Evolutionary conservation across 257 asterid genomes (phyloP).

Genomic region (Capsicum chinense): DNA sequence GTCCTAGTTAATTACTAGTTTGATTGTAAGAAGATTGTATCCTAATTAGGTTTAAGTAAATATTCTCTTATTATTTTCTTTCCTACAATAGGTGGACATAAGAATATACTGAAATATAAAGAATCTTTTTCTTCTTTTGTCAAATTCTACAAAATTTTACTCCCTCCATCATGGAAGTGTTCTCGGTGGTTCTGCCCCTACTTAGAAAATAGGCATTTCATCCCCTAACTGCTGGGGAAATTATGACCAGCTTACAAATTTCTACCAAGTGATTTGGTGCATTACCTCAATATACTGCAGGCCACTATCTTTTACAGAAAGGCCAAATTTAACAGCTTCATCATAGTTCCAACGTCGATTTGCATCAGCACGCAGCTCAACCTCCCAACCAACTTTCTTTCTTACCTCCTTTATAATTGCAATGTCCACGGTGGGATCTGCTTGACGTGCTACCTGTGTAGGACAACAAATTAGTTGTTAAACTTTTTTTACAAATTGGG

Average conservation of each 20-base stretch:
- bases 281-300: conserved; percentile 94
- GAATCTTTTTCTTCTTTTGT: not conserved
- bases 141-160: conserved; percentile 2
- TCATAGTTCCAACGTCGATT: conserved; percentile 79
- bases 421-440: conserved; percentile 74
- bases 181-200: conserved; percentile 7
- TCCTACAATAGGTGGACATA: not conserved
- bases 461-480: not conserved
- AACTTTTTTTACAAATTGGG: not conserved
- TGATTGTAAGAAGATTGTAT: not conserved
- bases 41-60: not conserved
- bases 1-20: not conserved
- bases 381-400: conserved; percentile 64
- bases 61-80: not conserved
- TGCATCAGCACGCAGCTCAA: conserved; percentile 90
- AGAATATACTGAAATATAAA: not conserved
- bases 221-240: not conserved
- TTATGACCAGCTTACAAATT: not conserved
- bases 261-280: not conserved
- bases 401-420: conserved; percentile 83
- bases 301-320: conserved; percentile 61
- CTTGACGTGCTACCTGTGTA: conserved; percentile 77
- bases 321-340: conserved; percentile 78
- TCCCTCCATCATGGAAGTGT: not conserved
- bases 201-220: not conserved